Conservation (phyloP, 2,329 filamentous ascomycete species). For the Xylaria sp. region DNA sequence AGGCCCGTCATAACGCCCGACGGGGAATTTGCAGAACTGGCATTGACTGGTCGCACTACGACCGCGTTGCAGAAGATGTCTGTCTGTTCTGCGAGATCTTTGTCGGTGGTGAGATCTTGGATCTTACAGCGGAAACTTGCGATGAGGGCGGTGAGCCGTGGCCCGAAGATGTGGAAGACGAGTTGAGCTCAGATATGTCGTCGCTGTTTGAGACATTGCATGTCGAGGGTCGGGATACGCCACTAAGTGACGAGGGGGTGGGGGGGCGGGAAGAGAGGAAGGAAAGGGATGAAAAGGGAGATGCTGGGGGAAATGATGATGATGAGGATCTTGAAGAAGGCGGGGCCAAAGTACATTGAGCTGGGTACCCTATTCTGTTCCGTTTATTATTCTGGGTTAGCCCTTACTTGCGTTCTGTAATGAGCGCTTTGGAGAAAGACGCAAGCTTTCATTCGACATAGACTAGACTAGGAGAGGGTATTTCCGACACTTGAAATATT, state of each 20-base stretch:
- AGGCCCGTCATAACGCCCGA: slow-evolving; percentile 10
- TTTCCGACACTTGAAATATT: not conserved
- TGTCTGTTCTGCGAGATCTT: slow-evolving; percentile 35
- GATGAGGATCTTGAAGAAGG: slow-evolving; percentile 17
- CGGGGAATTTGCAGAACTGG: slow-evolving; percentile 34
- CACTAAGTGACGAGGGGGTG: not conserved
- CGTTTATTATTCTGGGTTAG: not conserved
- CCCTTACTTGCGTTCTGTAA: not conserved
- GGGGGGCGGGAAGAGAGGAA: not conserved
- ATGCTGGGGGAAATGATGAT: not conserved
- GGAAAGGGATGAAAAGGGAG: not conserved
- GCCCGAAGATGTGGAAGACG: slow-evolving; percentile 18
- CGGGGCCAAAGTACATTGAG: slow-evolving; percentile 10
- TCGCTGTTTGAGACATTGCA: not conserved
- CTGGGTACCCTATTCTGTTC: not conserved
- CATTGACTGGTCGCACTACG: slow-evolving; percentile 26
- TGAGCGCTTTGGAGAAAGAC: too few species aligned
- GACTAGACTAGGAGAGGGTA: not conserved
- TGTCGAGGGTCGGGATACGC: not conserved
- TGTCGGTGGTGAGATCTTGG: slow-evolving; percentile 4
- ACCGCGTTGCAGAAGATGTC: slow-evolving; percentile 18
- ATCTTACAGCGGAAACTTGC: slow-evolving; percentile 24
- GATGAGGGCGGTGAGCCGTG: slow-evolving; percentile 13
- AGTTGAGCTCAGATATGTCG: not conserved
- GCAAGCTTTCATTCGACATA: not conserved